Evolutionary conservation across 169 alveolate species (phyloP).

Genomic region (Plasmodium reichenowi): DNA sequence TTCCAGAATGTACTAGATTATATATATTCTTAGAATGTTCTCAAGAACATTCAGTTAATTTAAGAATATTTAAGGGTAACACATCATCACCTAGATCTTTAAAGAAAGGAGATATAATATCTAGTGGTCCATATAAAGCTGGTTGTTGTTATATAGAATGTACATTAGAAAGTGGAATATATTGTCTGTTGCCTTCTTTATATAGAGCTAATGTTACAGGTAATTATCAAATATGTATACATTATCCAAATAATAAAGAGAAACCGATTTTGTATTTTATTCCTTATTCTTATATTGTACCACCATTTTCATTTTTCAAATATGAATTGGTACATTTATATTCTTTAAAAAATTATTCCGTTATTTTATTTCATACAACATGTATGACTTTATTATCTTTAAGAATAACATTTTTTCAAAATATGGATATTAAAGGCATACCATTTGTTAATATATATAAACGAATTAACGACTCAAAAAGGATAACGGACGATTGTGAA

Average conservation of each 20-base stretch:
- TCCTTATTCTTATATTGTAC: slow-evolving; percentile 63
- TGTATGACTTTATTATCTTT: slow-evolving; percentile 42
- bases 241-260: slow-evolving; percentile 51
- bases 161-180: slow-evolving; percentile 76
- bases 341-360: slow-evolving; percentile 74
- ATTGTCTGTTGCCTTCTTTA: slow-evolving; percentile 81
- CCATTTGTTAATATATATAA: slow-evolving; percentile 74
- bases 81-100: slow-evolving; percentile 85
- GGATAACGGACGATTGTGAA: slow-evolving; percentile 9
- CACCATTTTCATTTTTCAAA: slow-evolving; percentile 68
- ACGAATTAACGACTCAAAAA: slow-evolving; percentile 11
- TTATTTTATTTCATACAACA: slow-evolving; percentile 33
- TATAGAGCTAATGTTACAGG: slow-evolving; percentile 68
- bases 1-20: slow-evolving; percentile 78
- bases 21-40: slow-evolving; percentile 83
- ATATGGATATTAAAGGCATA: slow-evolving; percentile 66
- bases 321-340: slow-evolving; percentile 36
- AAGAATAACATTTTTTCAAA: slow-evolving; percentile 52
- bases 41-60: slow-evolving; percentile 85
- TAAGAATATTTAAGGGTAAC: slow-evolving; percentile 84
- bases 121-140: slow-evolving; percentile 85
- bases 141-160: slow-evolving; percentile 84
- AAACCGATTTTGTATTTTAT: slow-evolving; percentile 66
- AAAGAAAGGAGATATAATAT: slow-evolving; percentile 81
- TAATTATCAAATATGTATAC: slow-evolving; percentile 70